Evolutionary conservation across 192 early-diverging fungal species (phyloP), one percentile per base, ranked within the genome.

Genomic region (Backusella tarrabulga): DNA sequence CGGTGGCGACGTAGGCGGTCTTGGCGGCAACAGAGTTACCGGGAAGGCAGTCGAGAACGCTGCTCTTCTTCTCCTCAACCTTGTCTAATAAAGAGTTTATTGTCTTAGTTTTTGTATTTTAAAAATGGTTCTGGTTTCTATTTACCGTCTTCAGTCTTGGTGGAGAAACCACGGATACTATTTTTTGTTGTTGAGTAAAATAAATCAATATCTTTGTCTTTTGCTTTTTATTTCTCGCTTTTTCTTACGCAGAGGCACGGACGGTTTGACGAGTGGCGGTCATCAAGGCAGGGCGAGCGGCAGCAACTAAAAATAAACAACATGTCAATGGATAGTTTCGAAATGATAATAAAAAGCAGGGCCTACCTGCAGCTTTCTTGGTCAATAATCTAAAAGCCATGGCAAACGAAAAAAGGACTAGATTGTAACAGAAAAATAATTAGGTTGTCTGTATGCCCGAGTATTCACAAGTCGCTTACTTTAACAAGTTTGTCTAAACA

Each of bases 11-110:
- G 81, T 92, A 95, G 52, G 90, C 91, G 34, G 97, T 93, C 89
- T 99, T 99, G 80, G 94, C 88, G 74, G 92, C 89, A 46, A 95
- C 80, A 75, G 90, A 92, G 78, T 95, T 91, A 26, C 97, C 97
- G 70, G 97, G 97, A 77, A 97, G 93, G 36, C 93, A 84, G 77
- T 97, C 95, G 84, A 99, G 92, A 78, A 99, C 90, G 86, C 93
- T 93, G 85, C 90, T 85, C 68, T 95, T 95, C 86, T 93, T 93
- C 76, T 90, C 83, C 78, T 90, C 90, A 34, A 95, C 92, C 21
- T 90, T 87, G 67, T 85, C 83, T 76, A 77, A 40, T 40, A 79
- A 77, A 77, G 78, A 79, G 76, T 80, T 3, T 40, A 32, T 40
- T 40, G 38, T 12, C 2, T 40, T 40, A 40, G 38, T 40, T 40